Evolutionary conservation across 768 basidiomycete species (phyloP).

Genomic region (Tulasnella sp.): DNA sequence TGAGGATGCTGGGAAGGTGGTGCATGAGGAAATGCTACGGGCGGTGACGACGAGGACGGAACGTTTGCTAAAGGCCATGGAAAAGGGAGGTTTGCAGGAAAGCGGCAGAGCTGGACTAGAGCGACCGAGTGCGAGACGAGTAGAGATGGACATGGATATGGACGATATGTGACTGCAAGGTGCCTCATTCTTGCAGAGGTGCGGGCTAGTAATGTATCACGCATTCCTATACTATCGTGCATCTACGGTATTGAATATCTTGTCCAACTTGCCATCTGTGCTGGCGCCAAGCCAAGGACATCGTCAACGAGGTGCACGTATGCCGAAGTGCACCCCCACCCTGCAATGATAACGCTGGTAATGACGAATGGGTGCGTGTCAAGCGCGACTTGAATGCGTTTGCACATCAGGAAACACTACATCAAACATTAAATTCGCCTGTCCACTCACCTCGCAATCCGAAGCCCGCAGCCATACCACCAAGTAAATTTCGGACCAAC

Average conservation of each 20-base stretch:
- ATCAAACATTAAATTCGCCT: not conserved
- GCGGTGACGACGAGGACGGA: conserved; percentile 55
- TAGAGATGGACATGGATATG: conserved; percentile 4
- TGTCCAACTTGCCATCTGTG: not conserved
- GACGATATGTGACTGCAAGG: conserved; percentile 2
- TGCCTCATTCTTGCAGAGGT: not conserved
- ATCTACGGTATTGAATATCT: not conserved
- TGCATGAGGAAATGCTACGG: conserved; percentile 74
- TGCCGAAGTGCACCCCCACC: conserved; percentile 38
- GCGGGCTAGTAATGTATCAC: not conserved
- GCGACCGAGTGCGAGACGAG: not conserved
- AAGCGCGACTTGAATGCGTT: conserved; percentile 47
- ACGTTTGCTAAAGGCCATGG: conserved; percentile 51
- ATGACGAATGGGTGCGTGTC: conserved; percentile 66
- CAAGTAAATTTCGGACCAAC: conserved; percentile 71
- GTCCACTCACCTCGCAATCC: conserved; percentile 68
- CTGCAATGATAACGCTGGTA: conserved; percentile 58
- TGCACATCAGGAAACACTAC: not conserved
- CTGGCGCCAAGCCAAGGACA: not conserved
- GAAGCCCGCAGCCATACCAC: conserved; percentile 81
- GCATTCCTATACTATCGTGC: not conserved
- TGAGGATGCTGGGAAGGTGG: conserved; percentile 58
- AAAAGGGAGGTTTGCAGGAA: conserved; percentile 15
- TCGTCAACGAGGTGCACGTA: not conserved
- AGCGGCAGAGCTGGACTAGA: not conserved